Evolutionary conservation across 768 basidiomycete species (phyloP).

Genomic region (Saitozyma podzolica): DNA sequence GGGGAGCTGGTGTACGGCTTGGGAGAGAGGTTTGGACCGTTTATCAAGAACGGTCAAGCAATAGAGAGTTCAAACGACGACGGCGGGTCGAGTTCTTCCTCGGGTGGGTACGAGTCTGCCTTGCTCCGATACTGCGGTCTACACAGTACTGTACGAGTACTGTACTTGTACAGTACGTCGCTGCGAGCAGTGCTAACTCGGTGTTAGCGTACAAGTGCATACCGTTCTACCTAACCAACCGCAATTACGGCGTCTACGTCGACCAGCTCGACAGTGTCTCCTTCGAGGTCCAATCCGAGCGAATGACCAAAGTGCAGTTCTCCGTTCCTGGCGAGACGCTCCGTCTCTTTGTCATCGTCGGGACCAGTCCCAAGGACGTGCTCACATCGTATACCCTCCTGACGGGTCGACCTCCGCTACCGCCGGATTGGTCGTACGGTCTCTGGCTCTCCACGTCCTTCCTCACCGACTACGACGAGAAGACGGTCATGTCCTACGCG

Average conservation of each 20-base stretch:
- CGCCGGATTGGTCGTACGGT: slow-evolving; percentile 19
- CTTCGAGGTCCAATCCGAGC: slow-evolving; percentile 14
- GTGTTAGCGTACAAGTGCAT: slow-evolving; percentile 17
- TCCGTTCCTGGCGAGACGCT: slow-evolving; percentile 14
- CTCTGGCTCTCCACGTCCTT: slow-evolving; percentile 19
- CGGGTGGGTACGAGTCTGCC: slow-evolving; percentile 12
- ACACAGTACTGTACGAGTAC: no score
- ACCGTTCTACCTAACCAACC: slow-evolving; percentile 15
- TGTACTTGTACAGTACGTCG: no score
- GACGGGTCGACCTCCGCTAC: slow-evolving; percentile 16
- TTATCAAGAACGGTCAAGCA: slow-evolving; percentile 18
- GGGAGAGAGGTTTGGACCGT: slow-evolving; percentile 40
- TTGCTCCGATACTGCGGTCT: no score
- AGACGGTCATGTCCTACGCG: slow-evolving; percentile 17
- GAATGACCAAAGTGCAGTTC: slow-evolving; percentile 16
- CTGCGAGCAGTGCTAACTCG: no score
- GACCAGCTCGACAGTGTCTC: slow-evolving; percentile 19
- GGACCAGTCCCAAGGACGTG: slow-evolving; percentile 12
- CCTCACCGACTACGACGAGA: slow-evolving; percentile 16
- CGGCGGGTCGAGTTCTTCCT: slow-evolving; percentile 8
- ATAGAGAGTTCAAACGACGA: slow-evolving; percentile 17
- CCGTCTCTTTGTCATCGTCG: slow-evolving; percentile 13
- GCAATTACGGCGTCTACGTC: slow-evolving; percentile 17
- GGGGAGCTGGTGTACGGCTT: slow-evolving; percentile 18
- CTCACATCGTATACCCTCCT: slow-evolving; percentile 12